A percentile compares a stretch with the other conserved stretches of the same genome.
phyloP scores from a whole-genome alignment of 495 filamentous ascomycete genomes.

The Xylaria castorea region DNA sequence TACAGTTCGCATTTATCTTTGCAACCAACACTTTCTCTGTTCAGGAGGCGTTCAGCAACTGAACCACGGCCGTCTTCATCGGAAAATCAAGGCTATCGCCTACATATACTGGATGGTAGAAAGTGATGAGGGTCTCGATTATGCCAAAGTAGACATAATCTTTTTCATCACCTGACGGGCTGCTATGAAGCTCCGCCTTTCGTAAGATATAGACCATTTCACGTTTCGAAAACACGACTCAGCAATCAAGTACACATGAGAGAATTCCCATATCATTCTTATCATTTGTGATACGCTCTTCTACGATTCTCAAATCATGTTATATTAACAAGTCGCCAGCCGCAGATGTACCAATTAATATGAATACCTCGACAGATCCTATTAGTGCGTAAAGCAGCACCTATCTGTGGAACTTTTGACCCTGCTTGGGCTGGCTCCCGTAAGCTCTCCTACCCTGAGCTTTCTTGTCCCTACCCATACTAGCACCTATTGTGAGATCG shows the following conservation, averaged over 20 bases:
- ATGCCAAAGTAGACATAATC: neutral
- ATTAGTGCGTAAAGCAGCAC: neutral
- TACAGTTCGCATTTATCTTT: neutral
- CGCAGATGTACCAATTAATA: neutral
- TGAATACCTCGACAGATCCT: neutral
- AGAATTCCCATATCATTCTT: neutral
- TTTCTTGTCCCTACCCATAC: conserved; percentile 90
- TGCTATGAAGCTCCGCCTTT: neutral
- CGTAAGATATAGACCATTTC: neutral
- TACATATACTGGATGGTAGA: too few relatives aligned
- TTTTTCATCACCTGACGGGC: neutral
- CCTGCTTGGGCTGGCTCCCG: conserved; percentile 66
- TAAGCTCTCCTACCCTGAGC: conserved; percentile 76
- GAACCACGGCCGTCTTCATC: neutral
- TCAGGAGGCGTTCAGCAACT: neutral
- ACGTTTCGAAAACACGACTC: neutral
- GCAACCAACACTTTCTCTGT: too few relatives aligned
- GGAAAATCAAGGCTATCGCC: too few relatives aligned
- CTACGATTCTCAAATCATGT: neutral
- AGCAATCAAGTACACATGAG: neutral
- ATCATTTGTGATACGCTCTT: neutral
- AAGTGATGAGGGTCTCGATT: neutral
- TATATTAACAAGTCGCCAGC: neutral
- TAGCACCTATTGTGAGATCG: conserved; percentile 85
- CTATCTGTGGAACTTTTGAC: conserved; percentile 38